Evolutionary conservation across 768 basidiomycete genomes (phyloP).

Genomic region (Leucosporidium scottii): DNA sequence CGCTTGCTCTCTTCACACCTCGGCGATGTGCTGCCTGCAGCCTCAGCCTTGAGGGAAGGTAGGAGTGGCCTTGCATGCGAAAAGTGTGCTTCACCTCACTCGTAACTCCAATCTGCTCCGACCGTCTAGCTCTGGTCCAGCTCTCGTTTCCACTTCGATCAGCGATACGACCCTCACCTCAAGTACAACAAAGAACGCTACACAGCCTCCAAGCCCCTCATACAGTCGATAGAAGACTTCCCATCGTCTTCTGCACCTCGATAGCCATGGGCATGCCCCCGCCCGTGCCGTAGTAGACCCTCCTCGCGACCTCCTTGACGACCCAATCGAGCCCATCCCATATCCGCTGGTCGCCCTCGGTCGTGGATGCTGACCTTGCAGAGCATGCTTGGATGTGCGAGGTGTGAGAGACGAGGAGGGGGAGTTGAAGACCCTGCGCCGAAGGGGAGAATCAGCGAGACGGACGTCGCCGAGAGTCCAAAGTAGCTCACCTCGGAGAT

Average conservation of each 20-base stretch:
- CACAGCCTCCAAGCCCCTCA: no score
- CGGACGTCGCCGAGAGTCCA: neutral
- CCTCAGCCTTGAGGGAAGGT: no score
- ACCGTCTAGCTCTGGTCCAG: no score
- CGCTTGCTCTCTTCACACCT: no score
- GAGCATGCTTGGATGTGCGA: constrained; percentile 29
- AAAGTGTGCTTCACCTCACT: no score
- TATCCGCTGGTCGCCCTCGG: constrained; percentile 20
- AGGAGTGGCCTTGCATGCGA: no score
- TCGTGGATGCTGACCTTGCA: neutral
- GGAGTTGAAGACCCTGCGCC: constrained; percentile 11
- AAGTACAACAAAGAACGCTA: no score
- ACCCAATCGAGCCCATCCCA: constrained; percentile 75
- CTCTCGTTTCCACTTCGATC: no score
- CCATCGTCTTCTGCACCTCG: neutral
- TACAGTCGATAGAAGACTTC: no score
- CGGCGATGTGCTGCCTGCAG: no score
- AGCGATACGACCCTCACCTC: no score
- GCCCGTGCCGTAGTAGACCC: constrained; percentile 66
- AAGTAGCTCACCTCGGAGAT: constrained; percentile 63
- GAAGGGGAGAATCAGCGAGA: neutral
- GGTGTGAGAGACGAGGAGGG: constrained; percentile 10
- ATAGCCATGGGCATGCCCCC: neutral
- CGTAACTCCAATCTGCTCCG: no score
- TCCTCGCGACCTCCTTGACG: constrained; percentile 74